Percentiles rank a stretch among this genome's conserved stretches.
phyloP scores from a whole-genome alignment of 306 rosid genomes.

The Phaseolus lunatus region DNA sequence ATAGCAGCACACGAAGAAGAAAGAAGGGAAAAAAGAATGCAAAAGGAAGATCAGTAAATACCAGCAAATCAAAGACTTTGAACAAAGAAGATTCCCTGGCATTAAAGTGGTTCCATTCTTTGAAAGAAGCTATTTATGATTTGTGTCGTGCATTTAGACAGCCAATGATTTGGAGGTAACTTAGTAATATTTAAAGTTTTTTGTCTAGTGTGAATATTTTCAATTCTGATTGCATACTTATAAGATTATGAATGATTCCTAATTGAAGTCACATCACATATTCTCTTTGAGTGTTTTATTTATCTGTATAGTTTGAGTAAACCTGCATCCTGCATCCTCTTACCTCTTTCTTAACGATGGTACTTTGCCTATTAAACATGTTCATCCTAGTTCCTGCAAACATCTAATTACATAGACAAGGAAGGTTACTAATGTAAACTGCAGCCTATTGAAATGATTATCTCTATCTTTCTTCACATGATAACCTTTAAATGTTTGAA shows the following conservation, averaged over 20 bases:
- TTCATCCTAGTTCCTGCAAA: constrained; percentile 12
- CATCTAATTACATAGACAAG: not conserved
- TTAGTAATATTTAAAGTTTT: not conserved
- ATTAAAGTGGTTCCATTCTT: constrained; percentile 63
- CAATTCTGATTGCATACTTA: not conserved
- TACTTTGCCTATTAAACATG: constrained; percentile 1
- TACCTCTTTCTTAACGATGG: constrained; percentile 13
- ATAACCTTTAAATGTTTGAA: not conserved
- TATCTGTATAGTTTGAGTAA: constrained; percentile 16
- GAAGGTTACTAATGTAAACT: not conserved
- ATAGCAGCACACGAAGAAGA: constrained; percentile 55
- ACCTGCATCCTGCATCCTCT: constrained; percentile 6
- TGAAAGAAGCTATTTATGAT: constrained; percentile 67
- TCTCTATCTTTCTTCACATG: constrained; percentile 32
- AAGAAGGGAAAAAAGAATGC: constrained; percentile 59
- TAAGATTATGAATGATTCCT: constrained; percentile 34
- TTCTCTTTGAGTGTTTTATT: constrained; percentile 23
- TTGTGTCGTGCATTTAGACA: constrained; percentile 67
- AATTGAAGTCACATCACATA: constrained; percentile 12
- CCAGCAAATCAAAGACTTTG: constrained; percentile 43
- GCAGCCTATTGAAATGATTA: not conserved
- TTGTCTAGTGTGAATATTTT: constrained; percentile 4
- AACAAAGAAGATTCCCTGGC: constrained; percentile 53
- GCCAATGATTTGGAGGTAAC: constrained; percentile 85
- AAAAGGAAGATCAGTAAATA: constrained; percentile 46